Conservation (phyloP, 495 filamentous ascomycete genomes). For the Penicillium turbatum region DNA sequence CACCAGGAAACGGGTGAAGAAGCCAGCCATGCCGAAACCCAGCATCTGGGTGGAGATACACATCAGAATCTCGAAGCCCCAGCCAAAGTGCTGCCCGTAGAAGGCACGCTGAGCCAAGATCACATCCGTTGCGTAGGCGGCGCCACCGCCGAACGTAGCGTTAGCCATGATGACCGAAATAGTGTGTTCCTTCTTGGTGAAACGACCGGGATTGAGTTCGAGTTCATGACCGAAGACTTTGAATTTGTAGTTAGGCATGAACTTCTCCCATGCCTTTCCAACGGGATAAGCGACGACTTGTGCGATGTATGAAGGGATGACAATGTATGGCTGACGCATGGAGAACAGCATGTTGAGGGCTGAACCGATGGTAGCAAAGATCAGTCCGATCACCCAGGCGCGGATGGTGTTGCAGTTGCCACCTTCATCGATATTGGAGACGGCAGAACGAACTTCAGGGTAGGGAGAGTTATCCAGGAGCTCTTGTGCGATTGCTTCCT, state of each 20-base stretch:
- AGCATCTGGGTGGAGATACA: constrained; percentile 66
- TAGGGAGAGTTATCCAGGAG: constrained; percentile 67
- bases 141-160: constrained; percentile 46
- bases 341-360: constrained; percentile 69
- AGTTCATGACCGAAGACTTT: constrained; percentile 51
- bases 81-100: constrained; percentile 63
- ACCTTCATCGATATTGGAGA: constrained; percentile 57
- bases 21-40: constrained; percentile 68
- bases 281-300: constrained; percentile 69
- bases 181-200: constrained; percentile 74
- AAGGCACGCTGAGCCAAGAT: constrained; percentile 62
- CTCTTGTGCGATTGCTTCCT: constrained; percentile 51
- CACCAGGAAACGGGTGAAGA: constrained; percentile 62
- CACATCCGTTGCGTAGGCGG: constrained; percentile 65
- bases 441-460: constrained; percentile 52
- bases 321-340: constrained; percentile 59
- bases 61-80: constrained; percentile 63
- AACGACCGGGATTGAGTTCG: constrained; percentile 64
- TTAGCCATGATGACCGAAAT: constrained; percentile 69
- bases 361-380: constrained; percentile 62
- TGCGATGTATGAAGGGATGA: constrained; percentile 62
- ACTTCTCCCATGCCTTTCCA: constrained; percentile 52
- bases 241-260: constrained; percentile 50
- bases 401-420: constrained; percentile 64
- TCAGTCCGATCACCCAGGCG: constrained; percentile 66